Percentiles rank a stretch among this genome's conserved stretches.
phyloP scores from a whole-genome alignment of 768 basidiomycete species.

The Pilatotrama ljubarskyi region DNA sequence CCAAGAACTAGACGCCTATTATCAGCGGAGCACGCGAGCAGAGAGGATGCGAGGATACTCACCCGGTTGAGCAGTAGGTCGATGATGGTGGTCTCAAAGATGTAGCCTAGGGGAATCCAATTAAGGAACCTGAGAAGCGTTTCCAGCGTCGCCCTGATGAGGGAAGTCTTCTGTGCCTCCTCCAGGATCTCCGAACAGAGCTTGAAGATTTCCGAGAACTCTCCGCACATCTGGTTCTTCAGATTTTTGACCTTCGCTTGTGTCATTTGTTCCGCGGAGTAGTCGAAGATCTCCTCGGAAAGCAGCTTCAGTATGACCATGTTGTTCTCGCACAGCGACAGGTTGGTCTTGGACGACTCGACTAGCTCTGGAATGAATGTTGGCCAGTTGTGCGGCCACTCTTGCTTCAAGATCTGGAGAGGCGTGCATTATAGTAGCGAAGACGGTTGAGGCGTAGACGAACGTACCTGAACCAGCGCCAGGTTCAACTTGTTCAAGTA shows the following conservation, averaged over 20 bases:
- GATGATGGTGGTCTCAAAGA: conserved; percentile 97
- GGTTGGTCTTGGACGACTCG: conserved; percentile 94
- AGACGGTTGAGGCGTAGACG: background rate
- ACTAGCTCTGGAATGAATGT: conserved; percentile 96
- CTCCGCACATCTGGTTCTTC: conserved; percentile 97
- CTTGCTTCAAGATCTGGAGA: conserved; percentile 92
- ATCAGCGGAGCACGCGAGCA: conserved; percentile 13
- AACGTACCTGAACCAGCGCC: conserved; percentile 82
- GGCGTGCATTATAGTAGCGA: background rate
- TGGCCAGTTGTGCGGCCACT: conserved; percentile 99
- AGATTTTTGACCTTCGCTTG: conserved; percentile 96
- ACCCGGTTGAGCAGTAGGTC: conserved; percentile 91
- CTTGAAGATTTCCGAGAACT: conserved; percentile 97
- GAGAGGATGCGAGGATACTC: conserved; percentile 34
- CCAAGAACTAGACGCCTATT: conserved; percentile 73
- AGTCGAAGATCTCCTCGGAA: conserved; percentile 99
- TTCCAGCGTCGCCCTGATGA: conserved; percentile 94
- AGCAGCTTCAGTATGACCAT: conserved; percentile 97
- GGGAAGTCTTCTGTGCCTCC: conserved; percentile 92
- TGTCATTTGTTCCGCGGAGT: conserved; percentile 97
- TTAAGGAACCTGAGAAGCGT: conserved; percentile 94
- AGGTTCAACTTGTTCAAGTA: conserved; percentile 96
- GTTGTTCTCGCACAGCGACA: conserved; percentile 98
- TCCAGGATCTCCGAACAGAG: conserved; percentile 95
- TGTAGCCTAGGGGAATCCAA: conserved; percentile 99